These are phyloP conservation scores for Cytospora schulzeri DNA, from an alignment of 2,329 filamentous ascomycete species.

Conservation along the genomic window DNA sequence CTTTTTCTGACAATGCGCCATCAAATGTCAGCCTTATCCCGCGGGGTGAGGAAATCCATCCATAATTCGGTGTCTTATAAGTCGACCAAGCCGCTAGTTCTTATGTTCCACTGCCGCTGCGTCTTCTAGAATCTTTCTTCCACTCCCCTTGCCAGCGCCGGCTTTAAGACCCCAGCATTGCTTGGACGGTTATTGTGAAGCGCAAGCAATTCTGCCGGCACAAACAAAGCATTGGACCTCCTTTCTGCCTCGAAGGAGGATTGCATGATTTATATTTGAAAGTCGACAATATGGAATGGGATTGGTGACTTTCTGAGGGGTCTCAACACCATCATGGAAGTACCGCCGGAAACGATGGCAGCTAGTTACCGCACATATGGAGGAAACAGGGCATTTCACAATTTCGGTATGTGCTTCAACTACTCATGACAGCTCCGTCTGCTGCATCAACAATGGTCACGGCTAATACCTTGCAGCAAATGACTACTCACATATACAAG, in stretches of 20 bases:
- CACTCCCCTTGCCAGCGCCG: neutral
- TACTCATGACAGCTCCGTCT: neutral
- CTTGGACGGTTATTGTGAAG: constrained; percentile 3
- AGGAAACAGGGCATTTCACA: constrained; percentile 71
- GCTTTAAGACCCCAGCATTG: neutral
- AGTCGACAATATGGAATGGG: neutral
- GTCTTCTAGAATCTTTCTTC: constrained; percentile 12
- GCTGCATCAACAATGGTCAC: constrained; percentile 31
- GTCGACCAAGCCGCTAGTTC: constrained; percentile 13
- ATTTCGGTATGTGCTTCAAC: constrained; percentile 50
- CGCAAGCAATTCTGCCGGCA: neutral
- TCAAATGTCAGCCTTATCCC: constrained; percentile 5
- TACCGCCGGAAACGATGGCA: neutral
- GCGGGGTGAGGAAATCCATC: neutral
- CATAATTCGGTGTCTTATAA: constrained; percentile 8
- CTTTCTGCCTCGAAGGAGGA: neutral
- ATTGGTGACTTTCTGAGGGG: neutral
- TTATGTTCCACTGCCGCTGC: neutral
- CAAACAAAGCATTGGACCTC: neutral
- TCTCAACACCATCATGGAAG: constrained; percentile 4
- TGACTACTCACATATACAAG: constrained; percentile 59
- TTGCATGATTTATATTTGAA: neutral
- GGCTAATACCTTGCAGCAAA: constrained; percentile 32
- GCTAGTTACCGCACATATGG: constrained; percentile 50
- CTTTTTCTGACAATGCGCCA: constrained; percentile 11